Base-by-base conservation (phyloP, 768 basidiomycete genomes). In the Boletus reticuloceps region DNA sequence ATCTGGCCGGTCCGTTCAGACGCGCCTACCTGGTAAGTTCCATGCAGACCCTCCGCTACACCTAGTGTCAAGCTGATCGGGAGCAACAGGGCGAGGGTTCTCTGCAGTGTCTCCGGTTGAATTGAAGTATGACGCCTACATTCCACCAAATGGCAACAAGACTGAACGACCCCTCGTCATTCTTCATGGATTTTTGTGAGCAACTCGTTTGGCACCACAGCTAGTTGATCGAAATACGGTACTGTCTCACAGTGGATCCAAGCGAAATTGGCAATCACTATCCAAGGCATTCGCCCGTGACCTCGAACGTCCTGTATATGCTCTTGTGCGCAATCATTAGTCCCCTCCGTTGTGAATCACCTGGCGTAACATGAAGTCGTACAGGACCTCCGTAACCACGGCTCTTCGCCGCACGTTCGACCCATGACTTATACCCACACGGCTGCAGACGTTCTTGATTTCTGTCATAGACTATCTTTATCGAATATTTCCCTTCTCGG, bases 321-420 rank as follows among this genome's bases (percentile, higher is more conserved):
- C 86, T 3, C 71, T 96, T 39, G 93, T 86, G 54, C 61, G 78
- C 69, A 2, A 0, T 16, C 12, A 7, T 6, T 12, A 1, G 16
- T 49, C 34, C 25, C 25, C n/a, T 45, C 25, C 11, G 29, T 22
- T 29, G 34, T 29, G 17, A 11, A 20, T 53, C 27, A 7, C 40
- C 9, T 38, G 42, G 43, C 13, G 16, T 43, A 31, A 55, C 42
- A 47, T n/a, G 9, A 46, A 17, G 44, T 13, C 43, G 8, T 12
- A 31, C 59, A 91, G 89, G 90, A 97, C 69, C 76, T 96, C 22
- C 79, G 94, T n/a, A 97, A 96, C 64, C 94, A 95, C 60, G 94
- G 94, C 2, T 69, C 79, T 17, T 94, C 92, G 0, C 91, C 89
- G 0, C 92, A 93, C 67, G 77, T 74, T 17, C 73, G 72, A 12